Conservation (phyloP, 257 asterid genomes). For the Jacaranda mimosifolia region DNA sequence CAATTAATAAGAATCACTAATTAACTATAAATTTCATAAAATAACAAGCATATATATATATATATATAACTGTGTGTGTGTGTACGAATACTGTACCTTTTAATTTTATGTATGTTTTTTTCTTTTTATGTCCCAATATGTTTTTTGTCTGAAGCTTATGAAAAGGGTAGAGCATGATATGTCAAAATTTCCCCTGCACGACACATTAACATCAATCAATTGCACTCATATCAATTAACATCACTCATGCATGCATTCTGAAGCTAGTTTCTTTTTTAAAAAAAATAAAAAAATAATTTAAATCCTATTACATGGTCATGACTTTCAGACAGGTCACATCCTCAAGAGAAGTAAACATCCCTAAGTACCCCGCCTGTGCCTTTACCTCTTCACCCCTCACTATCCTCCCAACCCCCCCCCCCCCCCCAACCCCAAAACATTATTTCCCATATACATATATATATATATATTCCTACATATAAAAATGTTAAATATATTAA, state of each 20-base stretch:
- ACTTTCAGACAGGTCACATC: slow-evolving; percentile 81
- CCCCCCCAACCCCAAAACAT: too few relatives aligned
- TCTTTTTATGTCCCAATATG: neutral
- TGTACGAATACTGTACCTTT: slow-evolving; percentile 13
- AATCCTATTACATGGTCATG: slow-evolving; percentile 48
- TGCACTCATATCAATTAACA: slow-evolving; percentile 10
- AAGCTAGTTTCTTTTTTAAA: slow-evolving; percentile 18
- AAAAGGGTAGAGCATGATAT: slow-evolving; percentile 41
- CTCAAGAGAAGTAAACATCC: slow-evolving; percentile 60
- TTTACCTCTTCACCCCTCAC: slow-evolving; percentile 47
- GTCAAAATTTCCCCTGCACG: slow-evolving; percentile 44
- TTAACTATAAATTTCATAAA: too few relatives aligned
- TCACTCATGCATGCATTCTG: slow-evolving; percentile 1
- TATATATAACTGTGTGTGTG: neutral
- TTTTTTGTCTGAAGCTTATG: slow-evolving; percentile 28
- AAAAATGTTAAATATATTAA: too few relatives aligned
- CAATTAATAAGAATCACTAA: too few relatives aligned
- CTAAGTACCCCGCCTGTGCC: slow-evolving; percentile 81
- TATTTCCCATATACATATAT: too few relatives aligned
- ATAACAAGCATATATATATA: neutral
- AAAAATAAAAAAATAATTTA: too few relatives aligned
- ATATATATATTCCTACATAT: too few relatives aligned
- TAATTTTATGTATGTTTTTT: neutral
- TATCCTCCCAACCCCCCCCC: too few relatives aligned
- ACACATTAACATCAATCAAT: slow-evolving; percentile 48